A percentile compares a stretch with the other conserved stretches of the same genome.
Evolutionary conservation across 768 basidiomycete species (phyloP).

Genomic region (Scleroderma bovista): DNA sequence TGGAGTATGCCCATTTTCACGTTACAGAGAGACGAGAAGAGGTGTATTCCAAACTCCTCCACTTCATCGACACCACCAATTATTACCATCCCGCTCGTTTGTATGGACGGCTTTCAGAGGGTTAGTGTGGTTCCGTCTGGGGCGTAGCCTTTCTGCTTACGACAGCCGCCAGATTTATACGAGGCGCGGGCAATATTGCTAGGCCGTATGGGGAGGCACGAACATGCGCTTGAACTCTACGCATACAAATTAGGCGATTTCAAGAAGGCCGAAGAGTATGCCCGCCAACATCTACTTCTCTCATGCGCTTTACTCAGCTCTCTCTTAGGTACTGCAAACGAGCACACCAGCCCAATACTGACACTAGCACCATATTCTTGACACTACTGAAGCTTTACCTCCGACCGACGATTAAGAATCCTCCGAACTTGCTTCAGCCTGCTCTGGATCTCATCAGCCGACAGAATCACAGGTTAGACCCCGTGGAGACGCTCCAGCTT

Average conservation of each 20-base stretch:
- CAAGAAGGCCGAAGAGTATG: constrained; percentile 84
- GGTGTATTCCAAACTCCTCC: constrained; percentile 64
- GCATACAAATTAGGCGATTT: constrained; percentile 84
- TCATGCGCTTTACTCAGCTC: background rate
- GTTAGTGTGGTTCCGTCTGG: constrained; percentile 33
- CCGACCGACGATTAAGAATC: constrained; percentile 51
- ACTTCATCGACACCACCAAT: constrained; percentile 67
- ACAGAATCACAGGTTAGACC: constrained; percentile 77
- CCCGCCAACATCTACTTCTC: background rate
- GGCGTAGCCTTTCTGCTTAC: background rate
- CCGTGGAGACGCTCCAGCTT: constrained; percentile 76
- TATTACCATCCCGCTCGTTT: constrained; percentile 74
- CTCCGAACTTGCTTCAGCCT: constrained; percentile 61
- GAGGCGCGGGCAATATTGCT: constrained; percentile 91
- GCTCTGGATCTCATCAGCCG: constrained; percentile 85
- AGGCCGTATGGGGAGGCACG: constrained; percentile 85
- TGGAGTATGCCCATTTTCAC: background rate
- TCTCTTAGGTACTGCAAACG: constrained; percentile 82
- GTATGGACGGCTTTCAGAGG: constrained; percentile 79
- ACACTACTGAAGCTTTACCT: constrained; percentile 86
- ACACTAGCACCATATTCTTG: constrained; percentile 67
- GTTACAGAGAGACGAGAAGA: constrained; percentile 42
- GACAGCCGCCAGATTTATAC: constrained; percentile 55
- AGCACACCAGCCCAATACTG: constrained; percentile 55
- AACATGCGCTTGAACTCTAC: constrained; percentile 92